These are phyloP conservation scores for Fusarium fujikuroi DNA, from an alignment of 2,329 filamentous ascomycete species.

Conservation along the genomic window DNA sequence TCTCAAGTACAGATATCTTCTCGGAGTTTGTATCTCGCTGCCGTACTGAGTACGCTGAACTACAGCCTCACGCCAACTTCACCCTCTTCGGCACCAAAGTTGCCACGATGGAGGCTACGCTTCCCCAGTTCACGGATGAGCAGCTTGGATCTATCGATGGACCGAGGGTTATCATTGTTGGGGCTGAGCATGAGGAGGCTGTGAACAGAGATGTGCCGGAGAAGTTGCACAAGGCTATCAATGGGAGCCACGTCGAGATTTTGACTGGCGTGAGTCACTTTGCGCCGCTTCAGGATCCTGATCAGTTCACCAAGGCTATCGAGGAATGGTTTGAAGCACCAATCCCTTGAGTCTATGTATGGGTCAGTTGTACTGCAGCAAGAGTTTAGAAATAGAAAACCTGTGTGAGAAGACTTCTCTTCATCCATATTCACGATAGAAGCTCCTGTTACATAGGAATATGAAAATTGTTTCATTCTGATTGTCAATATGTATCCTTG, in stretches of 20 bases:
- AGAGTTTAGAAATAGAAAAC: not conserved
- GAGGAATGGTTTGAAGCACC: slow-evolving; percentile 38
- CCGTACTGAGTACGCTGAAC: slow-evolving; percentile 48
- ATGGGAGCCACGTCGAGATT: slow-evolving; percentile 50
- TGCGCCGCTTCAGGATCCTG: slow-evolving; percentile 55
- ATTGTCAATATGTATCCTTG: not conserved
- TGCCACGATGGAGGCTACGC: slow-evolving; percentile 49
- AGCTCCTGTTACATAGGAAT: not conserved
- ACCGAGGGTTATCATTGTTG: slow-evolving; percentile 46
- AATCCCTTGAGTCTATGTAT: not conserved
- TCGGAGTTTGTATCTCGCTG: slow-evolving; percentile 50
- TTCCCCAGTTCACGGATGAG: slow-evolving; percentile 48
- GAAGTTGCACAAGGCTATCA: slow-evolving; percentile 50
- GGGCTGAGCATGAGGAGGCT: slow-evolving; percentile 51
- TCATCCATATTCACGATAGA: not conserved
- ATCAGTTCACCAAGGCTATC: slow-evolving; percentile 48
- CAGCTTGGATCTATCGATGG: slow-evolving; percentile 47
- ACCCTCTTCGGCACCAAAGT: slow-evolving; percentile 52
- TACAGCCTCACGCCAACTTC: slow-evolving; percentile 52
- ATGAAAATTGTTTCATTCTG: too few relatives aligned
- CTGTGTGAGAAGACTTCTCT: not conserved
- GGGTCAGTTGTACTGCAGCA: not conserved
- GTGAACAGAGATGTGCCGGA: slow-evolving; percentile 52
- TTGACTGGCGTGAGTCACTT: slow-evolving; percentile 55
- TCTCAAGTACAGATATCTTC: slow-evolving; percentile 48